These are phyloP conservation scores for Picea sitchensis DNA, from an alignment of 75 land plant species.

Conservation along the genomic window DNA sequence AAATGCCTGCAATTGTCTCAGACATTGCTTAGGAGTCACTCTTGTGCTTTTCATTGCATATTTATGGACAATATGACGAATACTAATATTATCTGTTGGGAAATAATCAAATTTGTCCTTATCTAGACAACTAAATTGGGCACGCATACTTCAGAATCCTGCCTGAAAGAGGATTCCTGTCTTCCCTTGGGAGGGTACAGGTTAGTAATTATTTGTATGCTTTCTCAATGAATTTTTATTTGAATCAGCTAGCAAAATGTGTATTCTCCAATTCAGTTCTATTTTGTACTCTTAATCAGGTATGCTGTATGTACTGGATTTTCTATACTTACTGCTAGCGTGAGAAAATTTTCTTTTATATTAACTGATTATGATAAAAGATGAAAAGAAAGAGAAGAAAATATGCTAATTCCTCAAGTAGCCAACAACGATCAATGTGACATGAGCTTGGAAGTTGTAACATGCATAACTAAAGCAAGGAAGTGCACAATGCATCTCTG, in stretches of 20 bases:
- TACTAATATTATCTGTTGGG: constrained; percentile 9
- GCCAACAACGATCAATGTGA: not conserved
- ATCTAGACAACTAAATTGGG: constrained; percentile 77
- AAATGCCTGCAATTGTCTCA: not conserved
- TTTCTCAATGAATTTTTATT: constrained; percentile 8
- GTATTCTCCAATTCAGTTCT: not conserved
- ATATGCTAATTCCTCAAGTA: not conserved
- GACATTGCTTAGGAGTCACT: not conserved
- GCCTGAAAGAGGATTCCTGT: constrained; percentile 74
- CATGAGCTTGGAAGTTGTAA: not conserved
- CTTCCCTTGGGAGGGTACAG: constrained; percentile 97
- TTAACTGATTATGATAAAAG: not conserved
- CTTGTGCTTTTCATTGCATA: constrained; percentile 2
- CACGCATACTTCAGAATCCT: constrained; percentile 72
- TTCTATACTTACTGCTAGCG: not conserved
- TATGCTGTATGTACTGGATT: not conserved
- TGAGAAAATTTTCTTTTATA: not conserved
- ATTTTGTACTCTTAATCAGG: not conserved
- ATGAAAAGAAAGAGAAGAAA: not conserved
- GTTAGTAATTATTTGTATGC: constrained; percentile 21
- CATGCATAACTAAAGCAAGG: not conserved
- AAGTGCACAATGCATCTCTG: not conserved
- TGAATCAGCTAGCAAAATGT: not conserved
- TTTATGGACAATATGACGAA: not conserved
- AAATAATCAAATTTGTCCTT: constrained; percentile 6